Evolutionary conservation across 169 alveolate species (phyloP).

Genomic region (Plasmodium vinckei): DNA sequence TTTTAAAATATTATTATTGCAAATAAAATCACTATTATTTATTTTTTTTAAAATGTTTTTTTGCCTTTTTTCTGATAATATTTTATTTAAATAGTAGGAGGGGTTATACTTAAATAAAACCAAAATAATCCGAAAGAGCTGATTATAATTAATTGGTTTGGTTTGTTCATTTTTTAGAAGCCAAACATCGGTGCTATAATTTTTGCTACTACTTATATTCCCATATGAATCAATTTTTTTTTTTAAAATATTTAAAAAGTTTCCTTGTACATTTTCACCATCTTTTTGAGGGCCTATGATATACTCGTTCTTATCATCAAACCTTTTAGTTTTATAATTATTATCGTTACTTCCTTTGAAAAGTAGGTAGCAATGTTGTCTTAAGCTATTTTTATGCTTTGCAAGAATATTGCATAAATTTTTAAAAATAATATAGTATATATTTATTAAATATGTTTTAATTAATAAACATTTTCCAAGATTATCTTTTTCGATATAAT

Average conservation of each 20-base stretch:
- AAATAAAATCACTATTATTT: no score
- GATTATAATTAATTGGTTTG: background rate
- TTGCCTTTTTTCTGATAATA: background rate
- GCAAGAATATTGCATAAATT: background rate
- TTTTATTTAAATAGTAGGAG: background rate
- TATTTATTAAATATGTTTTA: slow-evolving; percentile 17
- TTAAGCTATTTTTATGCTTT: background rate
- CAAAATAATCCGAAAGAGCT: background rate
- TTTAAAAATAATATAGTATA: slow-evolving; percentile 3
- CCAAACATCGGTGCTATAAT: no score
- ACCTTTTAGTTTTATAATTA: background rate
- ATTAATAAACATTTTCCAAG: slow-evolving; percentile 6
- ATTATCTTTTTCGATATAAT: background rate
- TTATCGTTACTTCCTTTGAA: background rate
- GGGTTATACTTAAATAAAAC: slow-evolving; percentile 1
- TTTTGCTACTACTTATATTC: no score
- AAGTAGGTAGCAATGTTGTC: background rate
- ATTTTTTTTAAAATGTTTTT: background rate
- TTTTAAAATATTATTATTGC: no score
- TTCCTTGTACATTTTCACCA: background rate
- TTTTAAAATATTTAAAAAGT: background rate
- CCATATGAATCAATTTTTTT: no score
- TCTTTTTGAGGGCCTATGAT: background rate
- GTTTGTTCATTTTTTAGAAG: no score
- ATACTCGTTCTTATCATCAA: background rate